Percentiles rank a stretch among this genome's conserved stretches.
Evolutionary conservation across 805 yeast genomes (phyloP).

Genomic region (Wickerhamomyces chaumierensis): DNA sequence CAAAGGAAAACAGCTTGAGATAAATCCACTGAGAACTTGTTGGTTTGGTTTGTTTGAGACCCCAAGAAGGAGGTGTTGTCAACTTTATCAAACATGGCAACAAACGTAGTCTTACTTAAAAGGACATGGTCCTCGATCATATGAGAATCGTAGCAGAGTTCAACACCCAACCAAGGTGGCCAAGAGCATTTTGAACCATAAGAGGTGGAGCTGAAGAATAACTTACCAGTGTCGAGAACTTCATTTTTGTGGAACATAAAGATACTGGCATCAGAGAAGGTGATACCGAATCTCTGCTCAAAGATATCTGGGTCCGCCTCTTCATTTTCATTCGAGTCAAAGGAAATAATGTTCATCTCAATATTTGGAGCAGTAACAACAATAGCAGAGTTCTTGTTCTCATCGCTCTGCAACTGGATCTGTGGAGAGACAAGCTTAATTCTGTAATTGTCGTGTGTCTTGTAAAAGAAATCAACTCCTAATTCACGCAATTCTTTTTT

Average conservation of each 20-base stretch:
- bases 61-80: slow-evolving; percentile 30
- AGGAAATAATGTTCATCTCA: slow-evolving; percentile 56
- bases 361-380: slow-evolving; percentile 66
- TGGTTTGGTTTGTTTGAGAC: slow-evolving; percentile 21
- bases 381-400: slow-evolving; percentile 45
- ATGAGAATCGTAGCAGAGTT: slow-evolving; percentile 47
- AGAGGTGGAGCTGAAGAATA: slow-evolving; percentile 32
- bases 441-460: slow-evolving; percentile 42
- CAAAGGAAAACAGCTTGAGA: slow-evolving; percentile 59
- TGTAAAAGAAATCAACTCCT: slow-evolving; percentile 25
- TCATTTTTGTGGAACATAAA: slow-evolving; percentile 52
- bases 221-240: slow-evolving; percentile 26
- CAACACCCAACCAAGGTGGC: slow-evolving; percentile 89
- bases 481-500: slow-evolving; percentile 36
- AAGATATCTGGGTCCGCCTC: slow-evolving; percentile 33
- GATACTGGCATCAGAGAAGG: slow-evolving; percentile 61
- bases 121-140: slow-evolving; percentile 38
- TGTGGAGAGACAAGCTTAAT: slow-evolving; percentile 73
- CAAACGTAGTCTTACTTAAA: slow-evolving; percentile 52
- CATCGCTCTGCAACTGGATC: slow-evolving; percentile 51
- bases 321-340: slow-evolving; percentile 36
- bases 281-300: slow-evolving; percentile 60
- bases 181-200: slow-evolving; percentile 59
- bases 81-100: slow-evolving; percentile 47
- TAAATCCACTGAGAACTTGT: slow-evolving; percentile 48